Evolutionary conservation across 768 basidiomycete genomes (phyloP).

Genomic region (Trametes gibbosa): DNA sequence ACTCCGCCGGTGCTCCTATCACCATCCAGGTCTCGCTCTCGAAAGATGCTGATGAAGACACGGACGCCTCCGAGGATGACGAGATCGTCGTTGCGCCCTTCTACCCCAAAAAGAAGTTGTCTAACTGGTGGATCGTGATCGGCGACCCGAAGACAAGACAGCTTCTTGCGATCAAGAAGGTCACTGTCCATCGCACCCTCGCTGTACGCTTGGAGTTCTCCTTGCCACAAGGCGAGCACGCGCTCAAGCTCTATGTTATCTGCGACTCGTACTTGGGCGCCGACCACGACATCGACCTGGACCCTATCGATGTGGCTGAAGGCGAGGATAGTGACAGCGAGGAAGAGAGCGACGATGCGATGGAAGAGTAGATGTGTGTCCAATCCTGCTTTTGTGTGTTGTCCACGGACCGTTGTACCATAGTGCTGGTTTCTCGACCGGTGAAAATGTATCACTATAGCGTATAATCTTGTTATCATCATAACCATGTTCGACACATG

Average conservation of each 20-base stretch:
- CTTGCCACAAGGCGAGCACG: constrained; percentile 78
- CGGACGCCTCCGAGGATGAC: constrained; percentile 58
- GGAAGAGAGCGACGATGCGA: constrained; percentile 67
- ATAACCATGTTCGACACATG: too few relatives aligned
- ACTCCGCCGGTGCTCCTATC: constrained; percentile 85
- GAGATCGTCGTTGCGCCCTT: constrained; percentile 90
- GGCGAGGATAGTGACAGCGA: constrained; percentile 85
- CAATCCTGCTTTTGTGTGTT: constrained; percentile 7
- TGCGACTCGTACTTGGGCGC: constrained; percentile 91
- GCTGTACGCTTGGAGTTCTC: constrained; percentile 86
- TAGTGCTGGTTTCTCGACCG: constrained; percentile 10
- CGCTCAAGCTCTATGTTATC: constrained; percentile 85
- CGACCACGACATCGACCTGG: constrained; percentile 86
- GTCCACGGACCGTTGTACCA: constrained; percentile 15
- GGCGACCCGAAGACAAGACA: constrained; percentile 81
- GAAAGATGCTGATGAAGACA: constrained; percentile 66
- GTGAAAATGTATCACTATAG: constrained; percentile 13
- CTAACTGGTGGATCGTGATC: constrained; percentile 97
- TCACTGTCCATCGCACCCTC: constrained; percentile 75
- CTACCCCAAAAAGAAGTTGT: constrained; percentile 87
- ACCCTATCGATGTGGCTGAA: constrained; percentile 83
- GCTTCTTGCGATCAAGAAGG: constrained; percentile 83
- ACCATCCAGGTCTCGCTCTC: constrained; percentile 74
- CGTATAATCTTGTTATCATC: constrained; percentile 8
- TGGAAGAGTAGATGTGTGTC: constrained; percentile 43